These are phyloP conservation scores for Myriosclerotinia scirpicola DNA, from an alignment of 2,329 filamentous ascomycete species.

Conservation along the genomic window DNA sequence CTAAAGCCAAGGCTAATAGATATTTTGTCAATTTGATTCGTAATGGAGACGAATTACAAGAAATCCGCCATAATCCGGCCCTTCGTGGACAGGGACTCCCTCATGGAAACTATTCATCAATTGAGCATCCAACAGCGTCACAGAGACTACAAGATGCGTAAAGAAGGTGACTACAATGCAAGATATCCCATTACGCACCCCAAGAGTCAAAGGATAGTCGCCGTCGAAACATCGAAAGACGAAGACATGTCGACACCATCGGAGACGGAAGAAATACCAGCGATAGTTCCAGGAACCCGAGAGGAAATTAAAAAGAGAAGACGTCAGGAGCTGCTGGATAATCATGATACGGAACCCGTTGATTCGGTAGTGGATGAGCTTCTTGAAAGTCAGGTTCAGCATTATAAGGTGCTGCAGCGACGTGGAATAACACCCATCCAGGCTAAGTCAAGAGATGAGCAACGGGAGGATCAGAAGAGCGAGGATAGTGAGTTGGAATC, in stretches of 20 bases:
- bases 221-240: too few species aligned
- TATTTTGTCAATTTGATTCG: neutral
- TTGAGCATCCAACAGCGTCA: neutral
- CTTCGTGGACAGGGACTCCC: neutral
- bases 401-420: neutral
- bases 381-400: slow-evolving; percentile 1
- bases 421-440: neutral
- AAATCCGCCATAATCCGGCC: neutral
- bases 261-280: neutral
- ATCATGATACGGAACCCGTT: neutral
- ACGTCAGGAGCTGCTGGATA: neutral
- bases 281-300: neutral
- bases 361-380: neutral
- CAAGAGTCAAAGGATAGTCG: neutral
- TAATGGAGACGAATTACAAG: neutral
- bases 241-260: neutral
- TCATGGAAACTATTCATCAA: neutral
- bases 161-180: neutral
- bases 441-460: neutral
- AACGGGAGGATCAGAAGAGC: neutral
- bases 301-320: neutral
- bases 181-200: neutral
- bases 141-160: neutral
- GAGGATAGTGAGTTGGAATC: neutral
- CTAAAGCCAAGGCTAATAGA: neutral